A percentile compares a stretch with the other conserved stretches of the same genome.
phyloP scores from a whole-genome alignment of 164 flowering plant species.

The Vitis rupestris region DNA sequence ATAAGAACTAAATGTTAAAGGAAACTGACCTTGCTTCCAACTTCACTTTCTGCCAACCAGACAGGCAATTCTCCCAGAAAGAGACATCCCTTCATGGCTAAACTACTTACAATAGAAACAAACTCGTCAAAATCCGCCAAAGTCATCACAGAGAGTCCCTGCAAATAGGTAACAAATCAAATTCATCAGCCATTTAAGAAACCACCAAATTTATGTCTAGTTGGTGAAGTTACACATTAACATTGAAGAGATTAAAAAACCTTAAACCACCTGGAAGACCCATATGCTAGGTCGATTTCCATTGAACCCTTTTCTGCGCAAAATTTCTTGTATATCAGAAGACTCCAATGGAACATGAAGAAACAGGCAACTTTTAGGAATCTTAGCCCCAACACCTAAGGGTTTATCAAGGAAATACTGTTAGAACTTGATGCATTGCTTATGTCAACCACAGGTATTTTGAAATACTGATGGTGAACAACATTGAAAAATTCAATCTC shows the following conservation, averaged over 20 bases:
- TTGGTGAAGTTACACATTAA: background rate
- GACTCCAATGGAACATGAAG: slow-evolving; percentile 68
- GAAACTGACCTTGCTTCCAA: slow-evolving; percentile 39
- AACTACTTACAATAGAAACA: slow-evolving; percentile 48
- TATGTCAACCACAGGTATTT: background rate
- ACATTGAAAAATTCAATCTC: background rate
- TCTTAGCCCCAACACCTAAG: slow-evolving; percentile 71
- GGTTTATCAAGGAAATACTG: slow-evolving; percentile 5
- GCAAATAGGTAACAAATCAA: slow-evolving; percentile 8
- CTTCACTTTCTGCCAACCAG: slow-evolving; percentile 55
- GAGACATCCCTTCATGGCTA: slow-evolving; percentile 65
- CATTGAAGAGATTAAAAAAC: background rate
- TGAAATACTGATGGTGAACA: no score
- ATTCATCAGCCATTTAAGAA: background rate
- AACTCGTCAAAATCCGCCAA: slow-evolving; percentile 58
- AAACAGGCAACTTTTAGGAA: slow-evolving; percentile 60
- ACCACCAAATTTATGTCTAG: background rate
- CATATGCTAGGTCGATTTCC: slow-evolving; percentile 80
- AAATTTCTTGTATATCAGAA: slow-evolving; percentile 33
- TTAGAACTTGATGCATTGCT: slow-evolving; percentile 5
- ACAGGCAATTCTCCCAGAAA: slow-evolving; percentile 78
- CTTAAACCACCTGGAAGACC: slow-evolving; percentile 66
- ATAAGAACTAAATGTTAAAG: background rate
- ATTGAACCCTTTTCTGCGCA: slow-evolving; percentile 56
- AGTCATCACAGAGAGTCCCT: slow-evolving; percentile 77